Conservation (phyloP, 257 asterid genomes). For the Eucommia ulmoides region DNA sequence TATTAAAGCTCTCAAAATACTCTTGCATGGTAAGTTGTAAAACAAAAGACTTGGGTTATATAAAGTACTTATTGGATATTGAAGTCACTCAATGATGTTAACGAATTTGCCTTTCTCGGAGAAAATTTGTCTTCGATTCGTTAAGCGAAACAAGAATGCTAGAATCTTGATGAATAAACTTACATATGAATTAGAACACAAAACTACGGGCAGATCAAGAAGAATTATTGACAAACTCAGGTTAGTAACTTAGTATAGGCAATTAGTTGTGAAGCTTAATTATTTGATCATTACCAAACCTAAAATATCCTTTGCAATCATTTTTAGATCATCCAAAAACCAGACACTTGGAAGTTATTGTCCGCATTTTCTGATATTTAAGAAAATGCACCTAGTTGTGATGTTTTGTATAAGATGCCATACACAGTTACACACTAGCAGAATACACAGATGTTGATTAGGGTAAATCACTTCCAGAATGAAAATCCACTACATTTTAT, state of each 20-base stretch:
- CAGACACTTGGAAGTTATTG: background rate
- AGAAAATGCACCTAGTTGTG: background rate
- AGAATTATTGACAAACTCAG: background rate
- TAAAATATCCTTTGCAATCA: background rate
- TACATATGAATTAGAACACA: background rate
- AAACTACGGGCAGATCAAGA: background rate
- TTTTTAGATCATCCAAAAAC: background rate
- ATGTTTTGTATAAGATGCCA: background rate
- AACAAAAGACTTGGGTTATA: too few species aligned
- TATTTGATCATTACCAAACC: background rate
- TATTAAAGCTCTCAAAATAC: too few species aligned
- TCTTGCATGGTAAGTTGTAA: too few species aligned
- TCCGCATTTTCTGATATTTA: background rate
- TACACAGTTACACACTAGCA: background rate
- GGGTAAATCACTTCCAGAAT: background rate
- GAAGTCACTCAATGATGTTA: too few species aligned
- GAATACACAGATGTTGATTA: background rate
- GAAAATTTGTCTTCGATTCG: background rate
- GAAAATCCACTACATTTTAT: background rate
- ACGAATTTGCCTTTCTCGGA: too few species aligned
- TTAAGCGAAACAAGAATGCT: background rate
- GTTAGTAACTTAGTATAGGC: background rate
- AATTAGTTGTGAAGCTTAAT: background rate
- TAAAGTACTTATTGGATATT: too few species aligned
- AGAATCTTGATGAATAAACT: background rate